Conservation (phyloP, 1,284 basidiomycete genomes). For the Trichosporon faecale region DNA sequence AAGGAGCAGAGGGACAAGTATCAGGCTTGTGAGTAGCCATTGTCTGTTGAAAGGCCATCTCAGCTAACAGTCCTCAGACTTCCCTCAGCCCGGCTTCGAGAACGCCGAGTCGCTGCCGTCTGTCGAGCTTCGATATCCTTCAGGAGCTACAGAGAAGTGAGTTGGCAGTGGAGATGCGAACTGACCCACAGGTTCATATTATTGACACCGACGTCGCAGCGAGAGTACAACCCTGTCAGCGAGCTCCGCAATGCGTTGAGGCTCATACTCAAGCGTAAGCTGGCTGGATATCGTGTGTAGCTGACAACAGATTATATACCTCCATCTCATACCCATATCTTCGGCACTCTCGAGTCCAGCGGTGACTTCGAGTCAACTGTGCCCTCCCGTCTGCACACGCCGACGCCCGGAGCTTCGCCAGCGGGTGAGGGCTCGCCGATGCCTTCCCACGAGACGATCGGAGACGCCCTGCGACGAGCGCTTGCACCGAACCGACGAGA, state of each 20-base stretch:
- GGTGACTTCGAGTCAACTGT: slow-evolving; percentile 21
- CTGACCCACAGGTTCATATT: slow-evolving; percentile 45
- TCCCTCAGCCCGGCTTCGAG: slow-evolving; percentile 48
- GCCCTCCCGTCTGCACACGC: slow-evolving; percentile 22
- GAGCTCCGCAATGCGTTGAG: slow-evolving; percentile 47
- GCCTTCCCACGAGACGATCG: slow-evolving; percentile 50
- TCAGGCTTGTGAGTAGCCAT: slow-evolving; percentile 21
- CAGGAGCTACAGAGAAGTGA: slow-evolving; percentile 47
- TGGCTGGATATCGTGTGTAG: no score
- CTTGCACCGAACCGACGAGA: slow-evolving; percentile 54
- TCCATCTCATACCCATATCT: slow-evolving; percentile 38
- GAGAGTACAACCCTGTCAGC: slow-evolving; percentile 53
- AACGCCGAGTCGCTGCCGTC: slow-evolving; percentile 41
- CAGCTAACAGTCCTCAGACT: slow-evolving; percentile 32
- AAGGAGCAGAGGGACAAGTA: slow-evolving; percentile 24
- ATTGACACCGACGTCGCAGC: slow-evolving; percentile 40
- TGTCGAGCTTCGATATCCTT: slow-evolving; percentile 53
- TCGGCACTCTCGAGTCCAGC: slow-evolving; percentile 38
- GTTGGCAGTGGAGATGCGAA: slow-evolving; percentile 11
- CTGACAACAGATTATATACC: slow-evolving; percentile 41
- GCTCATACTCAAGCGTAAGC: slow-evolving; percentile 46
- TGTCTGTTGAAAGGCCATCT: no score
- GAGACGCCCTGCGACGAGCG: slow-evolving; percentile 56
- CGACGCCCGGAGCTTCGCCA: slow-evolving; percentile 27
- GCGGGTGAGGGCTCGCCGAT: slow-evolving; percentile 25